Evolutionary conservation across 352 stramenopile genomes (phyloP), one percentile per base, ranked within the genome.

Genomic region (Pythium inflatum): DNA sequence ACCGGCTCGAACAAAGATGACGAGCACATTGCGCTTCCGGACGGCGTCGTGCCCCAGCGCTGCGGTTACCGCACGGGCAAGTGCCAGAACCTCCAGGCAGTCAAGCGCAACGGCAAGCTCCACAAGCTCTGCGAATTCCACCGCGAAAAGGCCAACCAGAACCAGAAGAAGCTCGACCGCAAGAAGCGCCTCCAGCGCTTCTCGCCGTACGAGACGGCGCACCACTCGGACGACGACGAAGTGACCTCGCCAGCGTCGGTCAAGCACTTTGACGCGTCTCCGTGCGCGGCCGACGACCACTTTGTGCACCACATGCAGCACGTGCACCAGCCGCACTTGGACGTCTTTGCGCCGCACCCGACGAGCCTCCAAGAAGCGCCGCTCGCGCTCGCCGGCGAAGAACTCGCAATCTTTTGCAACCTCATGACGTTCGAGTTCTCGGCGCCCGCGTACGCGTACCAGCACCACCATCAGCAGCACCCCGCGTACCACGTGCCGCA

Each of bases 91-190:
- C 49, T 55, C 14, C 76, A 76, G 28, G 76, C 75, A 24, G 54
- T 83, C 45, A 86, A 86, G 61, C 76, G 76, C 53, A 81, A 82
- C 20, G 78, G 78, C 20, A 75, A 78, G 43, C 66, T 83, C 31
- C 78, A 86, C 64, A 81, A 78, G 7, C 65, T 86, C 16, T 86
- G 78, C 53, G 77, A 82, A 58, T 71, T 76, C 34, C 78, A 86
- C 58, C 76, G 78, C 18, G 71, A 71, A 64, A 86, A 74, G 60
- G 87, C 87, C 51, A 94, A 93, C 66, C 82, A 92, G 74, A 92
- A 90, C 72, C 85, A 94, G 61, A 83, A 85, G 67, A 91, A 91
- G 59, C 83, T 92, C 53, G 87, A 94, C 71, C 84, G 84, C 66
- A 94, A 94, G 82, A 94, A 94, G 79, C 84, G 86, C 9, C 49